These are phyloP conservation scores for Quercus robur DNA, from an alignment of 306 rosid genomes.

Conservation along the genomic window DNA sequence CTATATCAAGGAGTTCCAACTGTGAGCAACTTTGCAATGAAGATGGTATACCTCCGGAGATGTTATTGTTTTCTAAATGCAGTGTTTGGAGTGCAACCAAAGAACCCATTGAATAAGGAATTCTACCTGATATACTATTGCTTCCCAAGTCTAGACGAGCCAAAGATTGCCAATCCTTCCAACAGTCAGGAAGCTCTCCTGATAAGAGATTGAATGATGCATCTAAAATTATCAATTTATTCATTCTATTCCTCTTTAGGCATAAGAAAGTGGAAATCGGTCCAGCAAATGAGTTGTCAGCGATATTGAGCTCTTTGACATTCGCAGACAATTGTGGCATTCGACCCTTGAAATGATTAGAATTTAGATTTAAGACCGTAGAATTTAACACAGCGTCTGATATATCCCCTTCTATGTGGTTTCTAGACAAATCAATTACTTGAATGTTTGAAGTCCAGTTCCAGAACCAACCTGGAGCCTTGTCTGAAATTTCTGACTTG, in stretches of 20 bases:
- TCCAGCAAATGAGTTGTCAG: no score
- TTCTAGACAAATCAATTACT: not conserved
- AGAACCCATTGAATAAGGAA: slow-evolving; percentile 13
- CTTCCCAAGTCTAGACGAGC: slow-evolving; percentile 24
- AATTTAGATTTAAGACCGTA: no score
- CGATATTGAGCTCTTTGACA: no score
- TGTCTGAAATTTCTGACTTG: not conserved
- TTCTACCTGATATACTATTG: slow-evolving; percentile 22
- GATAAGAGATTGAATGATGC: slow-evolving; percentile 11
- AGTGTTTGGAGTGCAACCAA: slow-evolving; percentile 14
- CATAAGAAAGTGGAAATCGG: no score
- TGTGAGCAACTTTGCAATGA: slow-evolving; percentile 11
- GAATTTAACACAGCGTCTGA: no score
- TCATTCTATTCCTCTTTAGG: no score
- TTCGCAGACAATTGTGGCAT: no score
- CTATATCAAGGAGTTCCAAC: slow-evolving; percentile 25
- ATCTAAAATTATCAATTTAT: not conserved
- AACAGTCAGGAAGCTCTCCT: slow-evolving; percentile 26
- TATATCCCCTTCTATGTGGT: not conserved
- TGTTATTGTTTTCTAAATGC: slow-evolving; percentile 6
- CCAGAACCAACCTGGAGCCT: slow-evolving; percentile 13
- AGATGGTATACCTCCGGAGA: slow-evolving; percentile 17
- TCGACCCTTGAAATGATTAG: not conserved
- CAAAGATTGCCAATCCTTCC: slow-evolving; percentile 31
- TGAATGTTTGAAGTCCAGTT: not conserved